A percentile compares a stretch with the other conserved stretches of the same genome.
These are phyloP conservation scores for Trametes coccinea DNA, from an alignment of 768 basidiomycete genomes.

Conservation along the genomic window DNA sequence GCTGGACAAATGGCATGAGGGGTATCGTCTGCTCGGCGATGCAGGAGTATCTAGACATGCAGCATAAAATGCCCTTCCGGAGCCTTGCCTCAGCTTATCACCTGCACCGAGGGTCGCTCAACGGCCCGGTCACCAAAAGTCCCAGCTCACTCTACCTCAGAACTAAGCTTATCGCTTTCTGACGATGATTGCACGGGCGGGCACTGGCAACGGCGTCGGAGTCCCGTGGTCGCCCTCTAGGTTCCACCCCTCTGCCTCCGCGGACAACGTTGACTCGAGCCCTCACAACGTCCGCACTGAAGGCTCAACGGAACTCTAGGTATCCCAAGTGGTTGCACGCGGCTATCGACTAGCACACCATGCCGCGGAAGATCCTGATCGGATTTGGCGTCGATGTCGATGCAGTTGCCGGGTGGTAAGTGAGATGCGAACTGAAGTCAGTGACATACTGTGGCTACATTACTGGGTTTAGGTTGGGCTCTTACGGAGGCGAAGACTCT, in stretches of 20 bases:
- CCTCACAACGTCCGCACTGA: neutral
- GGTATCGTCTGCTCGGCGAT: no score
- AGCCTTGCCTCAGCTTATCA: neutral
- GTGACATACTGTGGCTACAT: no score
- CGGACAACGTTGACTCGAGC: neutral
- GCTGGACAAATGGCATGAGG: no score
- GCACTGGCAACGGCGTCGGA: neutral
- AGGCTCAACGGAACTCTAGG: no score
- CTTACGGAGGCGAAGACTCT: slow-evolving; percentile 75
- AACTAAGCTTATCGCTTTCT: no score
- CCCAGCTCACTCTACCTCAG: no score
- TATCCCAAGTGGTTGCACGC: no score
- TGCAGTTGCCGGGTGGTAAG: slow-evolving; percentile 72
- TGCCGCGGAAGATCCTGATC: slow-evolving; percentile 58
- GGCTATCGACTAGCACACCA: slow-evolving; percentile 22
- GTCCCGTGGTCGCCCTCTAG: neutral
- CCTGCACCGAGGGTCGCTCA: no score
- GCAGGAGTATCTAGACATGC: no score
- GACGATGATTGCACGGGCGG: no score
- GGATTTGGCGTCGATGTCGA: slow-evolving; percentile 76
- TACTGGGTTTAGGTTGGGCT: slow-evolving; percentile 52
- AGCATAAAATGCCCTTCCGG: neutral
- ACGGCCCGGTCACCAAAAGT: no score
- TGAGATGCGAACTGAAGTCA: neutral
- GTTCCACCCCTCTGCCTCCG: neutral